A percentile compares a stretch with the other conserved stretches of the same genome.
These are phyloP conservation scores for Aspergillus vadensis DNA, from an alignment of 2,329 filamentous ascomycete species.

Conservation along the genomic window DNA sequence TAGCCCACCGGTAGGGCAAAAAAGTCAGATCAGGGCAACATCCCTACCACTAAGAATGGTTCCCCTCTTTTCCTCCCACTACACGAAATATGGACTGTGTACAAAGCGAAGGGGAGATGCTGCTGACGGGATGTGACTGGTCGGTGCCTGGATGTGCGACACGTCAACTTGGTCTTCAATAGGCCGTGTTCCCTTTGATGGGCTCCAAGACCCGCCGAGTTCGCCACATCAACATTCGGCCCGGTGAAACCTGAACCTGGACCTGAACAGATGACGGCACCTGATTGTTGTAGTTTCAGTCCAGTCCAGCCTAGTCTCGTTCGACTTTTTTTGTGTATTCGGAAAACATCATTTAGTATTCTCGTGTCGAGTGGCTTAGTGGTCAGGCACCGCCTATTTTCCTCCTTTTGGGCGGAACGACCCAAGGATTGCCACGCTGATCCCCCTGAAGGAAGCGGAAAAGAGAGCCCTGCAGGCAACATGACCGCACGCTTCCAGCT, in stretches of 20 bases:
- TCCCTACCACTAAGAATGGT: too few relatives aligned
- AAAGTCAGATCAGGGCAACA: too few relatives aligned
- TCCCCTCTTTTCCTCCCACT: too few relatives aligned
- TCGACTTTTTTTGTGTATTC: not conserved
- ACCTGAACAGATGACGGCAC: not conserved
- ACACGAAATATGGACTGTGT: too few relatives aligned
- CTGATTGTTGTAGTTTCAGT: not conserved
- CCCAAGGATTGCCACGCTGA: conserved; percentile 1
- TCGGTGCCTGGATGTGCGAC: not conserved
- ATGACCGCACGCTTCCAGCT: not conserved
- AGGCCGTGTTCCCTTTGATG: not conserved
- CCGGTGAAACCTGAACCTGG: too few relatives aligned
- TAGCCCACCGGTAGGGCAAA: not conserved
- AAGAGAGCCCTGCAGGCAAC: conserved; percentile 2
- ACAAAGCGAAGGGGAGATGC: not conserved
- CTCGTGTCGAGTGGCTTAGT: not conserved
- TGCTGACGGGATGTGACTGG: not conserved
- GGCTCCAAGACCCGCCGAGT: not conserved
- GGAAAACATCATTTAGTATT: too few relatives aligned
- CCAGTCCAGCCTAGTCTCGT: not conserved
- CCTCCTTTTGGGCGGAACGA: too few relatives aligned
- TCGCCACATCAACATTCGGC: not conserved
- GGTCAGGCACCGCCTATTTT: not conserved
- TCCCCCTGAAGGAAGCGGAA: not conserved
- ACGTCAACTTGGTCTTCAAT: not conserved